Percentiles rank a stretch among this genome's conserved stretches.
Conservation (phyloP, 192 early-diverging fungal species). For the Podila minutissima region DNA sequence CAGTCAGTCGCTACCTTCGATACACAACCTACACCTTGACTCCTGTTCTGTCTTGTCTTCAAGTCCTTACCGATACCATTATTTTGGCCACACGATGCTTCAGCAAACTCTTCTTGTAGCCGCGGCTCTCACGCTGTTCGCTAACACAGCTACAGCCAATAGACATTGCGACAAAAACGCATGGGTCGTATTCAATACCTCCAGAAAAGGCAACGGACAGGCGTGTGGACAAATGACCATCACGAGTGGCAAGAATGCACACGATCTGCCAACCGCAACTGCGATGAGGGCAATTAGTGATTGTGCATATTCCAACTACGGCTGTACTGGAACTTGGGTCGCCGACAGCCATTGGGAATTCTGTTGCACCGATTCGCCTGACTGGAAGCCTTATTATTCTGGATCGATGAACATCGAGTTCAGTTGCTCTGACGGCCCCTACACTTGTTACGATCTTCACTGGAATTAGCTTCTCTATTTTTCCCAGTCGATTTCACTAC, state of each 20-base stretch:
- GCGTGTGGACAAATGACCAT: slow-evolving; percentile 24
- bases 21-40: slow-evolving; percentile 3
- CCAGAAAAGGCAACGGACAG: slow-evolving; percentile 28
- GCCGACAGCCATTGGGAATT: slow-evolving; percentile 27
- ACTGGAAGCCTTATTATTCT: slow-evolving; percentile 21
- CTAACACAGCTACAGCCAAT: slow-evolving; percentile 17
- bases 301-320: slow-evolving; percentile 15
- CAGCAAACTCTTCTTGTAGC: slow-evolving; percentile 26
- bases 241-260: slow-evolving; percentile 18
- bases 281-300: slow-evolving; percentile 17
- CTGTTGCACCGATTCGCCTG: slow-evolving; percentile 18
- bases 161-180: slow-evolving; percentile 22
- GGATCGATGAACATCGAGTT: slow-evolving; percentile 35
- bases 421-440: slow-evolving; percentile 21
- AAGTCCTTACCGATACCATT: slow-evolving; percentile 23
- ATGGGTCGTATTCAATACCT: slow-evolving; percentile 15
- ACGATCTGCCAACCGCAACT: slow-evolving; percentile 22
- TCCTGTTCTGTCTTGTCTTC: slow-evolving; percentile 5
- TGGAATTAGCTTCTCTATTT: slow-evolving; percentile 24
- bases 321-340: slow-evolving; percentile 23
- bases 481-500: slow-evolving; percentile 9
- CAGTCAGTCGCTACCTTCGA: slow-evolving; percentile 8
- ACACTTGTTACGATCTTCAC: slow-evolving; percentile 27
- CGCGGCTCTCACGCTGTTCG: slow-evolving; percentile 20
- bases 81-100: slow-evolving; percentile 12